A percentile compares a stretch with the other conserved stretches of the same genome.
phyloP scores from a whole-genome alignment of 192 early-diverging fungal species.

The Podila verticillata region DNA sequence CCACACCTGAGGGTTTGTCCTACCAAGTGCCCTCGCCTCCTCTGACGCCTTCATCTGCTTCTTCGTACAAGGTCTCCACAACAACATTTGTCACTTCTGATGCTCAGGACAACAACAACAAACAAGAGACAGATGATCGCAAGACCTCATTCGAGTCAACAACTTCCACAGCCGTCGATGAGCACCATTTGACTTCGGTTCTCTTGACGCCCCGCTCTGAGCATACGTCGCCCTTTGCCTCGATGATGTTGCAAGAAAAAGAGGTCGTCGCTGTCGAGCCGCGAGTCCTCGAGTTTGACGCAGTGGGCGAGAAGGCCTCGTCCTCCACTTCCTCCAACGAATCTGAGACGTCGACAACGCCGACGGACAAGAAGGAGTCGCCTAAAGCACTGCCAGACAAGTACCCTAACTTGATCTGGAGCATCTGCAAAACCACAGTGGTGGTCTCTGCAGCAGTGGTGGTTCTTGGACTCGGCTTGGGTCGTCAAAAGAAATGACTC shows the following conservation, averaged over 20 bases:
- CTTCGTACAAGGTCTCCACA: neutral
- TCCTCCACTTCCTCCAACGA: neutral
- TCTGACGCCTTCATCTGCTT: conserved; percentile 20
- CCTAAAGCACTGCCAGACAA: conserved; percentile 7
- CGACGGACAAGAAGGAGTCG: neutral
- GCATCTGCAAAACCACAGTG: conserved; percentile 41
- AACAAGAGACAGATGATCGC: neutral
- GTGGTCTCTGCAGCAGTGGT: conserved; percentile 47
- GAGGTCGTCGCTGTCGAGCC: neutral
- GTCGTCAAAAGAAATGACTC: conserved; percentile 4
- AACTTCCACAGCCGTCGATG: neutral
- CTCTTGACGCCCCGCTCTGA: conserved; percentile 23
- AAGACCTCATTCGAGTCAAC: neutral
- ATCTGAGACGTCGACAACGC: neutral
- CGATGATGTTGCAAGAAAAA: neutral
- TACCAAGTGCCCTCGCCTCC: conserved; percentile 42
- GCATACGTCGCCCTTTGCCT: neutral
- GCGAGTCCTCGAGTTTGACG: conserved; percentile 2
- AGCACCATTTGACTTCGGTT: neutral
- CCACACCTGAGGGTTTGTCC: conserved; percentile 1
- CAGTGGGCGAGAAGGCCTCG: neutral
- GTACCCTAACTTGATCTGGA: conserved; percentile 35
- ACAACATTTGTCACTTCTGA: neutral
- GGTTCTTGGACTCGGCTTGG: conserved; percentile 28
- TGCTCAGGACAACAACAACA: neutral